Conservation (phyloP, 1,284 basidiomycete species). For the Naganishia sp. region DNA sequence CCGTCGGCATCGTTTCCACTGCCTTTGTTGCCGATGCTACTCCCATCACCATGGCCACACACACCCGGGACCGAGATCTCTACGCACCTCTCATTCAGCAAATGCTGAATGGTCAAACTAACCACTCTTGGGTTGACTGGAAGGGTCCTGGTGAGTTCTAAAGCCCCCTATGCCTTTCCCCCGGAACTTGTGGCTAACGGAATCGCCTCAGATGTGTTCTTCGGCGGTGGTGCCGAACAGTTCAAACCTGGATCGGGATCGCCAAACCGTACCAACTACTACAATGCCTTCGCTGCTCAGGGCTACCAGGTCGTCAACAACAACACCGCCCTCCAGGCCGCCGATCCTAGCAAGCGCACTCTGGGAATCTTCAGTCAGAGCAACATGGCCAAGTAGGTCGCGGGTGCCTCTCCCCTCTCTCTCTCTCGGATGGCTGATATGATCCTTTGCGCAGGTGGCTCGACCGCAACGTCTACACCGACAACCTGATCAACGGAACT, state of each 20-base stretch:
- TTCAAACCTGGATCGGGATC: conserved; percentile 42
- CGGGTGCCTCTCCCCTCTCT: background rate
- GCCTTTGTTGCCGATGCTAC: conserved; percentile 56
- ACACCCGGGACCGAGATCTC: conserved; percentile 24
- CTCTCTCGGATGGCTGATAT: background rate
- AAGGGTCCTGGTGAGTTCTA: conserved; percentile 38
- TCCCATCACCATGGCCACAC: conserved; percentile 42
- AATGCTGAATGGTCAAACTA: conserved; percentile 51
- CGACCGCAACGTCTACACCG: conserved; percentile 53
- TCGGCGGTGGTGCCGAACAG: conserved; percentile 53
- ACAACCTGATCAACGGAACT: conserved; percentile 41
- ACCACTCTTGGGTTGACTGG: conserved; percentile 53
- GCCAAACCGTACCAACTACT: conserved; percentile 50
- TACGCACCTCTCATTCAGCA: conserved; percentile 50
- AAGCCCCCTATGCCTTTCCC: background rate
- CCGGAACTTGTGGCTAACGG: conserved; percentile 39
- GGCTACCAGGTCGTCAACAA: conserved; percentile 53
- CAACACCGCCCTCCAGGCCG: conserved; percentile 49
- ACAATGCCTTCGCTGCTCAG: conserved; percentile 46
- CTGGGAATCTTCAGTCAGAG: conserved; percentile 53
- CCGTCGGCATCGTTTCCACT: conserved; percentile 55
- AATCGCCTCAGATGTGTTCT: conserved; percentile 38
- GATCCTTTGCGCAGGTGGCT: conserved; percentile 39
- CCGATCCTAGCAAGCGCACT: conserved; percentile 47
- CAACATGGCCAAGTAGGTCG: conserved; percentile 52